These are phyloP conservation scores for Aspergillus carlsbadensis DNA, from an alignment of 495 filamentous ascomycete genomes.

Conservation along the genomic window DNA sequence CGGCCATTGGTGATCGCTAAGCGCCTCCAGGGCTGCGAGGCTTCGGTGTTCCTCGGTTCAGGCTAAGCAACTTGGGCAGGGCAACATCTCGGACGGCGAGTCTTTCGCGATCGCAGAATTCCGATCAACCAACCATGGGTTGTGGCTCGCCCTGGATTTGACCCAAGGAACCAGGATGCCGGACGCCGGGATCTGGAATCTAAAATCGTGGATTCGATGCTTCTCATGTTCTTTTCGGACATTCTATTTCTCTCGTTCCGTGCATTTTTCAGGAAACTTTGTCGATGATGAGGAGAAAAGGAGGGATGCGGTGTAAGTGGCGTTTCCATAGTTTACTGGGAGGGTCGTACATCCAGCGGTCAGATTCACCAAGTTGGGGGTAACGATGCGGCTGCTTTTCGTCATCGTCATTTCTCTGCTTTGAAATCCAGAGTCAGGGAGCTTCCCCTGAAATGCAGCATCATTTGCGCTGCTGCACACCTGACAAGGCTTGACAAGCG, in stretches of 20 bases:
- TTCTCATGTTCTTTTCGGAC: not conserved
- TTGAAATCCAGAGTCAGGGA: too few species aligned
- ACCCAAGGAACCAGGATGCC: not conserved
- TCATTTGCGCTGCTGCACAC: too few species aligned
- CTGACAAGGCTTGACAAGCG: too few species aligned
- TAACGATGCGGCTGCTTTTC: not conserved
- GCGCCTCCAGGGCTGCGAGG: not conserved
- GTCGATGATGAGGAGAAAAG: not conserved
- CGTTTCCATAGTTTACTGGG: constrained; percentile 17
- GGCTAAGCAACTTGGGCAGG: not conserved
- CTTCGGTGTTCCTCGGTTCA: not conserved
- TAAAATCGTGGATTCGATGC: too few species aligned
- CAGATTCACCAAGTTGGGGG: not conserved
- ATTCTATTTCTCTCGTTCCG: not conserved
- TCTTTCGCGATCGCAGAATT: constrained; percentile 13
- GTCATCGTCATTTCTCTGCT: too few species aligned
- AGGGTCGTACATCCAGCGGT: constrained; percentile 12
- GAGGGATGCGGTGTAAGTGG: constrained; percentile 20
- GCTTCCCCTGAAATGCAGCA: too few species aligned
- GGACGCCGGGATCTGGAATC: too few species aligned
- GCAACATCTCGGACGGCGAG: not conserved
- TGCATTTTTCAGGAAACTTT: not conserved
- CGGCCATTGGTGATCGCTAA: not conserved
- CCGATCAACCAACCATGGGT: constrained; percentile 6
- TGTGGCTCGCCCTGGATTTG: not conserved